Percentiles rank a stretch among this genome's conserved stretches.
Evolutionary conservation across 441 rosid genomes (phyloP).

Genomic region (Syzygium malaccense): DNA sequence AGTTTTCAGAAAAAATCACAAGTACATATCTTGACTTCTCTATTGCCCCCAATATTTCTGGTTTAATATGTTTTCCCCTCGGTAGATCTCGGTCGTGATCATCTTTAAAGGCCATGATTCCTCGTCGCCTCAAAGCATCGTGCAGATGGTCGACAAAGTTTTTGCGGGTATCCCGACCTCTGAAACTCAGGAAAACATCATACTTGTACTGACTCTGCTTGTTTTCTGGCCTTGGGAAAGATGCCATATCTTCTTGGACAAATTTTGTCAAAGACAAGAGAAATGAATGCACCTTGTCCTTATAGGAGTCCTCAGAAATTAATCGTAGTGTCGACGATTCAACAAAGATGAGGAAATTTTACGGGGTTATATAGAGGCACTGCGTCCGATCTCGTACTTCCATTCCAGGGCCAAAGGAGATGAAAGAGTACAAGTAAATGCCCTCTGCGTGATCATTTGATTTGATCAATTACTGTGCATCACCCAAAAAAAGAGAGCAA

Average conservation of each 20-base stretch:
- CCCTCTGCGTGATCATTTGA: not conserved
- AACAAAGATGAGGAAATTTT: not conserved
- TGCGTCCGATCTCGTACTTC: no score
- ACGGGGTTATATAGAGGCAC: no score
- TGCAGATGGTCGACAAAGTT: not conserved
- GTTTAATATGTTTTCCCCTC: not conserved
- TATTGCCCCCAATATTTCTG: not conserved
- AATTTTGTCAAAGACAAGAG: not conserved
- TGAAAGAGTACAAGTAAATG: no score
- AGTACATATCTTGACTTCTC: not conserved
- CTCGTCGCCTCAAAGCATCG: not conserved
- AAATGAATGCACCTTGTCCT: not conserved
- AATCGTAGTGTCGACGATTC: not conserved
- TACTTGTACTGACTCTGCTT: not conserved
- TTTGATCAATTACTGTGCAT: no score
- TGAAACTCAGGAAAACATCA: constrained; percentile 5
- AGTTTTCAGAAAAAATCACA: not conserved
- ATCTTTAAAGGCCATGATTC: not conserved
- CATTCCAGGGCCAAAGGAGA: no score
- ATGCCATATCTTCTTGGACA: not conserved
- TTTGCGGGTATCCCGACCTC: not conserved
- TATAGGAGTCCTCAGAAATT: not conserved
- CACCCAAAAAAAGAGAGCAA: not conserved
- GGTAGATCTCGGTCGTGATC: not conserved
- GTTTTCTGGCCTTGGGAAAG: not conserved